Conservation (phyloP, 192 early-diverging fungal genomes). For the Rhizophagus prolifer region DNA sequence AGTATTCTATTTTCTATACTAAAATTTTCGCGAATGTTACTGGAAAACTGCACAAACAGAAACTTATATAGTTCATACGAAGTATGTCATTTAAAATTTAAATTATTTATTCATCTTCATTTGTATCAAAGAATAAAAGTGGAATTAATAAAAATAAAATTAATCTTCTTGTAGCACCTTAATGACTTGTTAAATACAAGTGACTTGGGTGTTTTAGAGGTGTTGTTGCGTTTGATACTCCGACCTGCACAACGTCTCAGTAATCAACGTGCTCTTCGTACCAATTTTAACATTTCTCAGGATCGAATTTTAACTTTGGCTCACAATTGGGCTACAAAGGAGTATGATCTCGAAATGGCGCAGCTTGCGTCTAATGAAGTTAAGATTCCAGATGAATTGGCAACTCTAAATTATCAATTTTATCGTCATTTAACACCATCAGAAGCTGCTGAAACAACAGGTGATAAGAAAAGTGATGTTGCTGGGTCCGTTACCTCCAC, state of each 20-base stretch:
- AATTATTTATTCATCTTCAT: neutral
- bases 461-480: slow-evolving; percentile 21
- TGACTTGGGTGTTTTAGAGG: slow-evolving; percentile 80
- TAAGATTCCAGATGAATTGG: slow-evolving; percentile 41
- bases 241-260: slow-evolving; percentile 88
- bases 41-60: slow-evolving; percentile 95
- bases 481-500: slow-evolving; percentile 17
- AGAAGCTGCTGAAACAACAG: slow-evolving; percentile 29
- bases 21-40: slow-evolving; percentile 73
- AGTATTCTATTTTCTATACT: slow-evolving; percentile 65
- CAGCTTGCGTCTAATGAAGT: slow-evolving; percentile 43
- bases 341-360: slow-evolving; percentile 49
- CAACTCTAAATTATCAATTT: slow-evolving; percentile 59
- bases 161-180: slow-evolving; percentile 63
- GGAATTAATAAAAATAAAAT: neutral
- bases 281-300: slow-evolving; percentile 56
- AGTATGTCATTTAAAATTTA: slow-evolving; percentile 44
- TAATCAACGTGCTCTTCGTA: slow-evolving; percentile 69
- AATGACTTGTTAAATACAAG: slow-evolving; percentile 73
- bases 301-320: slow-evolving; percentile 60
- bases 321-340: slow-evolving; percentile 61
- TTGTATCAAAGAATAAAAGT: neutral
- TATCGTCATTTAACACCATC: slow-evolving; percentile 47
- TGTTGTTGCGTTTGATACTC: slow-evolving; percentile 76
- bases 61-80: slow-evolving; percentile 92